Conservation (phyloP, 768 basidiomycete species). For the Leccinum fibrillosum region DNA sequence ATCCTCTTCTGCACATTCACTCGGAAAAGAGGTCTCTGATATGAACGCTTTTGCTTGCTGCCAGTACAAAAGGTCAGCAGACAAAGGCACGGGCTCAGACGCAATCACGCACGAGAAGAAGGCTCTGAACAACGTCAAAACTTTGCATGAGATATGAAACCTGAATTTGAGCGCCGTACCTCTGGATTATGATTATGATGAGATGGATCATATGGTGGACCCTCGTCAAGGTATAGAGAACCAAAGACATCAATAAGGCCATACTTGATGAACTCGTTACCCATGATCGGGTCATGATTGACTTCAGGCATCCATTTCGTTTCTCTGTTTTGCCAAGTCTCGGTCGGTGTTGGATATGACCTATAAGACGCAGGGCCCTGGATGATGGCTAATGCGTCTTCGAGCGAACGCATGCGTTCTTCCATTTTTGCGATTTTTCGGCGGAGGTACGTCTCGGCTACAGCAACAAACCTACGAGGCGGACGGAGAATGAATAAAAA, state of each 20-base stretch:
- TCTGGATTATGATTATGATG: constrained; percentile 50
- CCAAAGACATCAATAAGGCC: constrained; percentile 38
- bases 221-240: constrained; percentile 43
- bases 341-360: constrained; percentile 42
- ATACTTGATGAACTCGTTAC: constrained; percentile 11
- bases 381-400: constrained; percentile 51
- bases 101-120: constrained; percentile 37
- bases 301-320: constrained; percentile 29
- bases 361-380: constrained; percentile 38
- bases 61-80: background rate
- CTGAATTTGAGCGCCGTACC: constrained; percentile 30
- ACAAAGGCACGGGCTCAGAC: background rate
- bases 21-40: constrained; percentile 1
- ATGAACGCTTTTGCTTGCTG: constrained; percentile 11
- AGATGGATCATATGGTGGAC: constrained; percentile 8
- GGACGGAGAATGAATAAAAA: background rate
- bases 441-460: constrained; percentile 52
- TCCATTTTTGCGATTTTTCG: constrained; percentile 44
- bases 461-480: constrained; percentile 43
- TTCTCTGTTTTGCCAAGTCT: constrained; percentile 17
- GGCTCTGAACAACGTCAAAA: constrained; percentile 29
- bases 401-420: constrained; percentile 49
- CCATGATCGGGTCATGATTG: background rate
- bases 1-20: constrained; percentile 33
- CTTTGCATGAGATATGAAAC: constrained; percentile 3